These are phyloP conservation scores for Phyllosticta ampelicida DNA, from an alignment of 2,329 filamentous ascomycete species.

Conservation along the genomic window DNA sequence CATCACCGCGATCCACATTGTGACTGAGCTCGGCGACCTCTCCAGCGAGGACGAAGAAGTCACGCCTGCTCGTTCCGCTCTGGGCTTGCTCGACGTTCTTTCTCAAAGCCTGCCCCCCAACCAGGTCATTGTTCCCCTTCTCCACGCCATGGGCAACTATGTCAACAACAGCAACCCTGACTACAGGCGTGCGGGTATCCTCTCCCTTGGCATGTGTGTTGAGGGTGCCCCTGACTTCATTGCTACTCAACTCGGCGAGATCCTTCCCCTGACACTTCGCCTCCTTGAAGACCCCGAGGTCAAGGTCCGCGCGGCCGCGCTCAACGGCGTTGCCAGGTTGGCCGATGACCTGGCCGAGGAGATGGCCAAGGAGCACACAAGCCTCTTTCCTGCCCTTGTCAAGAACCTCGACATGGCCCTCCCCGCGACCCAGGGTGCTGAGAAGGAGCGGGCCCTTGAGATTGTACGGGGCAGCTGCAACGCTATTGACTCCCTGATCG, in stretches of 20 bases:
- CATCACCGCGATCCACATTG: constrained; percentile 75
- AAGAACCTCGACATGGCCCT: constrained; percentile 80
- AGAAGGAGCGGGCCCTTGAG: constrained; percentile 64
- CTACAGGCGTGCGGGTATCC: constrained; percentile 79
- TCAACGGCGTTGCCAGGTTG: constrained; percentile 79
- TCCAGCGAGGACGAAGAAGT: constrained; percentile 67
- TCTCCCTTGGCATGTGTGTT: constrained; percentile 85
- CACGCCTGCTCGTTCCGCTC: constrained; percentile 72
- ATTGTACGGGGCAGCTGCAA: constrained; percentile 86
- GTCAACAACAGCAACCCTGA: constrained; percentile 64
- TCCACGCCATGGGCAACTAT: constrained; percentile 76
- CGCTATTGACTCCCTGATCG: constrained; percentile 83
- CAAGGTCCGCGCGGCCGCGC: constrained; percentile 73
- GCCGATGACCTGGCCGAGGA: constrained; percentile 91
- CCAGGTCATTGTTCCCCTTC: constrained; percentile 85
- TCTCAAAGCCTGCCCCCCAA: constrained; percentile 81
- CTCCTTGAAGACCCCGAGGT: constrained; percentile 76
- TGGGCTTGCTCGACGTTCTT: constrained; percentile 81
- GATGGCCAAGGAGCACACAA: constrained; percentile 72
- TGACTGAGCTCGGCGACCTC: constrained; percentile 75
- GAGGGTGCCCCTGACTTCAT: constrained; percentile 97
- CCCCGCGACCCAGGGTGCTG: constrained; percentile 49
- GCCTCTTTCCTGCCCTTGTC: constrained; percentile 72
- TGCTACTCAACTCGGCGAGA: constrained; percentile 75
- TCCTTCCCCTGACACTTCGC: constrained; percentile 74